These are phyloP conservation scores for Rhizopus delemar DNA, from an alignment of 371 early-diverging fungal genomes.

Conservation along the genomic window DNA sequence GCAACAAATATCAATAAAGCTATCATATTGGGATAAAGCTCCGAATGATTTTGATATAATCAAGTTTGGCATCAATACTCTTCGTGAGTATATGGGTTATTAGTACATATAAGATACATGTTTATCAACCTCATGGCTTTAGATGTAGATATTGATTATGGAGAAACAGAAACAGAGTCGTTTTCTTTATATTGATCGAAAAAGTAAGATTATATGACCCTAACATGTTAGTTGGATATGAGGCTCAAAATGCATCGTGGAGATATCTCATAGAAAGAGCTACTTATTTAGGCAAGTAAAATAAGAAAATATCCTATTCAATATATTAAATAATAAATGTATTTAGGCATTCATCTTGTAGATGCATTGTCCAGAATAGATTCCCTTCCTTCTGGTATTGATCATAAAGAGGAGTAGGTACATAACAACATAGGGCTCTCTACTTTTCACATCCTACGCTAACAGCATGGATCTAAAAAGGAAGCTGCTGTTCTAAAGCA, in stretches of 20 bases:
- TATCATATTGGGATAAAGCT: constrained; percentile 34
- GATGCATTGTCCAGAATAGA: constrained; percentile 51
- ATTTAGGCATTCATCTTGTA: constrained; percentile 50
- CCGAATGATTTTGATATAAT: constrained; percentile 28
- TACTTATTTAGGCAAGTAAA: constrained; percentile 27
- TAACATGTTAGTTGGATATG: constrained; percentile 84
- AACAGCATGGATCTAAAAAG: constrained; percentile 64
- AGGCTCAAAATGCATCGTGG: constrained; percentile 83
- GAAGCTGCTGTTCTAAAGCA: constrained; percentile 51
- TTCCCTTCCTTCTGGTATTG: neutral
- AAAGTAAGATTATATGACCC: constrained; percentile 71
- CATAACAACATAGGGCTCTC: constrained; percentile 52
- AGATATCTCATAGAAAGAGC: constrained; percentile 81
- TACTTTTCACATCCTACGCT: constrained; percentile 59
- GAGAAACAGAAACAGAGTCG: constrained; percentile 53
- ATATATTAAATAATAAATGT: too few species aligned
- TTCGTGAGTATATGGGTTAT: constrained; percentile 4
- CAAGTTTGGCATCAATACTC: constrained; percentile 39
- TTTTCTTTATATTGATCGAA: constrained; percentile 47
- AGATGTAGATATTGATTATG: constrained; percentile 40
- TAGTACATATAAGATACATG: neutral
- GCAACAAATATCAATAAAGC: constrained; percentile 51
- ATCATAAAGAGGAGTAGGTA: constrained; percentile 55
- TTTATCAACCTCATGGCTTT: neutral
- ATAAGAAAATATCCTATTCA: too few species aligned